Evolutionary conservation across 2,329 filamentous ascomycete species (phyloP), one percentile per base, ranked within the genome.

Genomic region (Atkinsonella hypoxylon): DNA sequence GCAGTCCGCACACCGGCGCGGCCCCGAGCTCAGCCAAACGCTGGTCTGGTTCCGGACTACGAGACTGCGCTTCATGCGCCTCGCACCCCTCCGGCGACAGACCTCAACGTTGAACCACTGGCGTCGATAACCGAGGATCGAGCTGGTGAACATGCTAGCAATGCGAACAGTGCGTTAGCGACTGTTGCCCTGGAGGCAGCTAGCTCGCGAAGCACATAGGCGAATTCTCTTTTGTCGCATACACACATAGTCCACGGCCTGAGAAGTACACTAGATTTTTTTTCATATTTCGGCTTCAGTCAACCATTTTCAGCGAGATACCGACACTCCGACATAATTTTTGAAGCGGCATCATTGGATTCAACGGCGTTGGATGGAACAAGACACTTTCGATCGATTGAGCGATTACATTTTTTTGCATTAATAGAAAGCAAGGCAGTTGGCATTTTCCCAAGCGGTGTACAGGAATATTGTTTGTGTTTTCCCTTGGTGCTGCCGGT

Each of bases 1-100:
- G 86, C 86, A 0, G 79, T 89, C 26, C 79, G 78, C 55, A 79
- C 82, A 0, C 79, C 81, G 5, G 77, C 80, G 15, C 74, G 77
- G 47, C 72, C 75, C 34, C 72, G 72, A 13, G 73, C 69, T 46
- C 72, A 71, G 42, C 66, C 73, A 7, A 72, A 74, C 20, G 72
- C 72, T 32, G 64, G 70, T 5, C 66, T 66, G 12, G 73, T 87
- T 6, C 85, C 85, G 0, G 81, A 86, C 61, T 89, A 89, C 61
- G 68, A 76, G 51, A 76, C 82, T 2, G 82, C 79, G 1, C 67
- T 77, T 42, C 78, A 73, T 57, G 72, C 72, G 30, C 78, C 79
- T 6, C 63, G 64, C 18, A 74, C 76, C 12, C 72, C 75, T 1
- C 70, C 69, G 1, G 65, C 66, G 18, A 60, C 57, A 4, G 67